A percentile compares a stretch with the other conserved stretches of the same genome.
These are phyloP conservation scores for Clarkia xantiana DNA, from an alignment of 345 rosid species.

Conservation along the genomic window DNA sequence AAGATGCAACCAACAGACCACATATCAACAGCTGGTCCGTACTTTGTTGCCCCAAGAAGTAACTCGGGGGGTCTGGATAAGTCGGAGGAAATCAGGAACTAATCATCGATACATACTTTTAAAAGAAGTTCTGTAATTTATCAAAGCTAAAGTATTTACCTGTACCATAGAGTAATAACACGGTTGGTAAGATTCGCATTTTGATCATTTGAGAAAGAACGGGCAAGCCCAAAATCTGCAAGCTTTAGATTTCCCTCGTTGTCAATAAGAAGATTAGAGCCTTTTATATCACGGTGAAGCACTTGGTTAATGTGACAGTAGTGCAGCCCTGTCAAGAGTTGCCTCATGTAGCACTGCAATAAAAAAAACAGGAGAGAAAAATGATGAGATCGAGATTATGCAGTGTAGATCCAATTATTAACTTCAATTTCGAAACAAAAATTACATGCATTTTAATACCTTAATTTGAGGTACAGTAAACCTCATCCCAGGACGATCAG, in stretches of 20 bases:
- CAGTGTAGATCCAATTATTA: too few species aligned
- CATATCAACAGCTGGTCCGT: constrained; percentile 94
- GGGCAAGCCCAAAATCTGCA: constrained; percentile 93
- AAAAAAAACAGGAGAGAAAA: constrained; percentile 7
- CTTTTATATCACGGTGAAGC: constrained; percentile 95
- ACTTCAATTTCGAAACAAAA: too few species aligned
- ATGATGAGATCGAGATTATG: not conserved
- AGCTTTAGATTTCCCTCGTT: constrained; percentile 86
- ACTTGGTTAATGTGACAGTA: constrained; percentile 93
- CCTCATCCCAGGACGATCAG: constrained; percentile 92
- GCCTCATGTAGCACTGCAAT: constrained; percentile 86
- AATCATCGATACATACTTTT: not conserved
- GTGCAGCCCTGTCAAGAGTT: constrained; percentile 90
- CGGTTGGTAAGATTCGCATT: constrained; percentile 72
- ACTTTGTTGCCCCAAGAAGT: constrained; percentile 87
- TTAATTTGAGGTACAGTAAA: constrained; percentile 89
- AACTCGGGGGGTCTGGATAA: constrained; percentile 76
- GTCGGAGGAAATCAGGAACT: not conserved
- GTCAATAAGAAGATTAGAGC: constrained; percentile 93
- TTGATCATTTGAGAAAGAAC: constrained; percentile 66
- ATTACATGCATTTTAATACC: constrained; percentile 23
- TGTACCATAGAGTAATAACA: constrained; percentile 92
- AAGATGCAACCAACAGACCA: constrained; percentile 97
- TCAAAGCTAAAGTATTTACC: constrained; percentile 24
- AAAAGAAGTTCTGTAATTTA: not conserved